Base-by-base conservation (phyloP, 768 basidiomycete genomes). In the Boletus subparvulus region DNA sequence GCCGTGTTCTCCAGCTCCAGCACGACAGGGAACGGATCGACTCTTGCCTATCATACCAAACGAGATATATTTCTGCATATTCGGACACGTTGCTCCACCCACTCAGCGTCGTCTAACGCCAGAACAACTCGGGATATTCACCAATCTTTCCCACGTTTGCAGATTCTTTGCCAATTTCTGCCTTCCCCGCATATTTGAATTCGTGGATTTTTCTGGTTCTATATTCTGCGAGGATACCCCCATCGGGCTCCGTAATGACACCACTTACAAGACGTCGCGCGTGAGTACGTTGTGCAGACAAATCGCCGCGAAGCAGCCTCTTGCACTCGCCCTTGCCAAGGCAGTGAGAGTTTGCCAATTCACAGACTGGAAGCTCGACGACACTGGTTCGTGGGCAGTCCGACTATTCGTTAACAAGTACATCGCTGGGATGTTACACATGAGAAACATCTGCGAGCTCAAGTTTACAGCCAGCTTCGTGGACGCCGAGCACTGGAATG, bases 11-110 rank as follows among this genome's bases (percentile, higher is more conserved):
- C 19, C 41, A 75, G 74, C 64, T 32, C 73, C 73, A 13, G 64
- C 57, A 36, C 62, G 73, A 28, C 61, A 52, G 4, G 43, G 12
- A 3, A 58, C 12, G 1, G 32, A 47, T 3, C 56, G 47, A 24
- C 9, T 8, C 10, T 58, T 75, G 14, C 60, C 70, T 1, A 61
- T 69, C 6, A 40, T 82, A 52, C 80, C 80, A 3, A 74, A 72
- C 56, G 80, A 82, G 57, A 68, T 81, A 26, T 80, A 80, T 50
- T 56, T 74, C 6, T 62, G 70, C 49, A 78, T 81, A n/a, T 72
- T 79, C 43, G 69, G 67, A n/a, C 63, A 65, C 35, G 41, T 80
- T 5, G 60, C 57, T 35, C 67, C 69, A 24, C 47, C 63, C 0
- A 52, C 62, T 17, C 49, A 61, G 1, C n/a, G n/a, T n/a, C 54